Conservation (phyloP, 2,329 filamentous ascomycete genomes). For the Curvularia eragrostidis region DNA sequence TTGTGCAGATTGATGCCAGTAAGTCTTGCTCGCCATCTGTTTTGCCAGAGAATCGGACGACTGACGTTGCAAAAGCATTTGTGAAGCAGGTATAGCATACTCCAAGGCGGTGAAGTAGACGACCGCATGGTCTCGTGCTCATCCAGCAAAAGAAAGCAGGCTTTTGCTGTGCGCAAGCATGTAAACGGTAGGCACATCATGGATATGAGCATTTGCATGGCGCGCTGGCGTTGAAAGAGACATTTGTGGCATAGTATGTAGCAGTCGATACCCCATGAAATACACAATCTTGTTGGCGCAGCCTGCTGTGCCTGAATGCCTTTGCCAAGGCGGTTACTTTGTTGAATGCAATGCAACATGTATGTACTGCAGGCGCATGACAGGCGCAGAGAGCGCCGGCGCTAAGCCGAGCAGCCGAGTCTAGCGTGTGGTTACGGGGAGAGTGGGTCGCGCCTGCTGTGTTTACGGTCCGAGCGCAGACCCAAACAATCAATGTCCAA, state of each 20-base stretch:
- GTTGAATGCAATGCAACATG: not conserved
- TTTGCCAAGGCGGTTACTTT: not conserved
- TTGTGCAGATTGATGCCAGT: slow-evolving; percentile 97
- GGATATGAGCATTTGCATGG: slow-evolving; percentile 11
- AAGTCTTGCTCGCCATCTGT: slow-evolving; percentile 56
- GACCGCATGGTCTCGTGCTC: not conserved
- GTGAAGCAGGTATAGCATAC: slow-evolving; percentile 20
- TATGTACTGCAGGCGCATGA: not conserved
- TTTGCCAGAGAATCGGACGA: not conserved
- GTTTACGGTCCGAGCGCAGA: slow-evolving; percentile 20
- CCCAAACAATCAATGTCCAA: slow-evolving; percentile 19
- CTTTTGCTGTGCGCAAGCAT: not conserved
- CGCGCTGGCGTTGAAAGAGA: slow-evolving; percentile 9
- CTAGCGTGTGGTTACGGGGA: slow-evolving; percentile 11
- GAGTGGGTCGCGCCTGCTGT: slow-evolving; percentile 12
- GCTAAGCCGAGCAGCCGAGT: slow-evolving; percentile 5
- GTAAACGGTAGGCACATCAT: not conserved
- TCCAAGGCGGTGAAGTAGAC: not conserved
- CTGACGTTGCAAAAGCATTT: slow-evolving; percentile 14
- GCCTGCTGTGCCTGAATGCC: not conserved
- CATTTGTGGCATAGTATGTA: not conserved
- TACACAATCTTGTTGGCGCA: slow-evolving; percentile 8
- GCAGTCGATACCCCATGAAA: slow-evolving; percentile 15
- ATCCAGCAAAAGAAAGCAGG: not conserved
- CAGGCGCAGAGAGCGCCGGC: no score